Evolutionary conservation across 768 basidiomycete genomes (phyloP).

Genomic region (Leucocoprinus sp.): DNA sequence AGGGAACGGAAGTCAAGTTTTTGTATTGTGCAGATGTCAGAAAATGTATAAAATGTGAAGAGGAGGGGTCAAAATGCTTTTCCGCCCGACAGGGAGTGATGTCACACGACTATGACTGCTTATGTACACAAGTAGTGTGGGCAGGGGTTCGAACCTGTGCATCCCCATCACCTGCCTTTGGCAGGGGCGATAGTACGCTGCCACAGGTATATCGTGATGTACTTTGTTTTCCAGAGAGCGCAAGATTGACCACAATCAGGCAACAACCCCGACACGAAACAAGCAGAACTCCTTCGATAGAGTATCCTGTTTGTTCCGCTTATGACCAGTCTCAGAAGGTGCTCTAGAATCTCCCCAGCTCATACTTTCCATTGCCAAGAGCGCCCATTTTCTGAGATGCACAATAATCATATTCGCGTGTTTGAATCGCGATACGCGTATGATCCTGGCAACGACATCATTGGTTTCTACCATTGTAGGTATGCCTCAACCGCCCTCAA

Average conservation of each 20-base stretch:
- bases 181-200: too few species aligned
- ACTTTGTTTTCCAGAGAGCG: background rate
- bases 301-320: constrained; percentile 31
- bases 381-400: constrained; percentile 34
- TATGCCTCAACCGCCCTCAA: background rate
- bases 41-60: too few species aligned
- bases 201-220: constrained; percentile 28
- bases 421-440: constrained; percentile 42
- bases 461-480: constrained; percentile 41
- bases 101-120: too few species aligned
- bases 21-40: too few species aligned
- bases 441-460: constrained; percentile 42
- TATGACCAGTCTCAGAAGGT: background rate
- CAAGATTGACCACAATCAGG: constrained; percentile 19
- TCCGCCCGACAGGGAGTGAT: too few species aligned
- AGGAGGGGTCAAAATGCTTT: too few species aligned
- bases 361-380: constrained; percentile 34
- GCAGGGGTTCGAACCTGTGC: too few species aligned
- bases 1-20: too few species aligned
- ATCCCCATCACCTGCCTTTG: too few species aligned
- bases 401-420: constrained; percentile 42
- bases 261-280: constrained; percentile 36
- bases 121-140: too few species aligned
- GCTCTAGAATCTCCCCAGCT: constrained; percentile 25
- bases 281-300: constrained; percentile 32